Conservation (phyloP, 2,329 filamentous ascomycete genomes). For the Corinectria fuckeliana region DNA sequence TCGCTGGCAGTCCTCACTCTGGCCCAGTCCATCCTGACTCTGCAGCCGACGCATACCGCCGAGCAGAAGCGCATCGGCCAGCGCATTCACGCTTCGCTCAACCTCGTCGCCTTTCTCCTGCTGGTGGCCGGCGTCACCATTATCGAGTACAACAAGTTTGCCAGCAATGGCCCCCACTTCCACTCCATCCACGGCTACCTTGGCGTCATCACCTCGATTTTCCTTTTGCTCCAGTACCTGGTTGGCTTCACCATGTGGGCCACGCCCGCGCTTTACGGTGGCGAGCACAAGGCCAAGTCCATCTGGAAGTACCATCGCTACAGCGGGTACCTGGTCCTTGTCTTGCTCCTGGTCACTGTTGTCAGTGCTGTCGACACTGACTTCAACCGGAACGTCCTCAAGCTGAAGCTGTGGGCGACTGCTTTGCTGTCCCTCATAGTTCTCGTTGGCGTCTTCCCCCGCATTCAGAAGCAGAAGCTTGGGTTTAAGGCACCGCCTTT, state of each 20-base stretch:
- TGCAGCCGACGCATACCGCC: slow-evolving; percentile 85
- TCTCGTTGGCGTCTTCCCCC: slow-evolving; percentile 74
- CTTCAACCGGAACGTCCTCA: slow-evolving; percentile 72
- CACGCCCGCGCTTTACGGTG: slow-evolving; percentile 75
- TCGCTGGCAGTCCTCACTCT: slow-evolving; percentile 74
- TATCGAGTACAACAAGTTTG: slow-evolving; percentile 86
- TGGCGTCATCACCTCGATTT: slow-evolving; percentile 75
- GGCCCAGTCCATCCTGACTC: slow-evolving; percentile 79
- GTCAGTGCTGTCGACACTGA: slow-evolving; percentile 77
- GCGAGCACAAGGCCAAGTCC: slow-evolving; percentile 78
- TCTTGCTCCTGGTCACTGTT: slow-evolving; percentile 76
- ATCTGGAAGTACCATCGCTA: slow-evolving; percentile 90
- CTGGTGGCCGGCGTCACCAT: slow-evolving; percentile 70
- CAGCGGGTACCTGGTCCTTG: slow-evolving; percentile 75
- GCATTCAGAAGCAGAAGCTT: slow-evolving; percentile 84
- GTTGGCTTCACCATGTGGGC: slow-evolving; percentile 87
- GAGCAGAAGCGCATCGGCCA: slow-evolving; percentile 72
- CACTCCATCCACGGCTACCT: slow-evolving; percentile 82
- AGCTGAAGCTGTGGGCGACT: slow-evolving; percentile 79
- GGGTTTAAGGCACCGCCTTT: slow-evolving; percentile 50
- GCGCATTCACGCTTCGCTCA: slow-evolving; percentile 72
- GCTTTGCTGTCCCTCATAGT: slow-evolving; percentile 70
- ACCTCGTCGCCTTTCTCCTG: slow-evolving; percentile 66
- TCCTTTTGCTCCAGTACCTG: slow-evolving; percentile 74
- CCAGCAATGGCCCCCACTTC: slow-evolving; percentile 73